phyloP scores from a whole-genome alignment of 2,329 filamentous ascomycete species.

The Talaromyces sp. region DNA sequence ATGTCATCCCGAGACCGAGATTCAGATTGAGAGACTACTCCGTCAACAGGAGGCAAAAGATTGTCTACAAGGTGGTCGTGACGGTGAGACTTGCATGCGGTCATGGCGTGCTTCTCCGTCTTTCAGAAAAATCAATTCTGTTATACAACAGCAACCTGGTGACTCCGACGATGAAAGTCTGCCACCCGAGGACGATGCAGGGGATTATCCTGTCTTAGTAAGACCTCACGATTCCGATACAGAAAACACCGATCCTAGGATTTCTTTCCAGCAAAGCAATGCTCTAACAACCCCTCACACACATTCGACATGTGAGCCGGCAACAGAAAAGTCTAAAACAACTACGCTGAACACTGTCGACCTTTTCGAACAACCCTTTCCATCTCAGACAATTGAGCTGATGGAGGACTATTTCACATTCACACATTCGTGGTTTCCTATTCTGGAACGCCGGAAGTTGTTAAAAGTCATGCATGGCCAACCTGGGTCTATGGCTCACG shows the following conservation, averaged over 20 bases:
- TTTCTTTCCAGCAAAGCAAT: background rate
- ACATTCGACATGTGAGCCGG: background rate
- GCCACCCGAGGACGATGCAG: background rate
- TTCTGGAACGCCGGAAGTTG: slow-evolving; percentile 61
- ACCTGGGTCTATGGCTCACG: slow-evolving; percentile 24
- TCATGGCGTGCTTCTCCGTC: background rate
- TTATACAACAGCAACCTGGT: background rate
- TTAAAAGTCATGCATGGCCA: slow-evolving; percentile 46
- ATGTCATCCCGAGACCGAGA: background rate
- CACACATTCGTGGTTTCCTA: slow-evolving; percentile 68
- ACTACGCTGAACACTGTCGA: background rate
- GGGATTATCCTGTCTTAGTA: background rate
- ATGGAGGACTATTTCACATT: slow-evolving; percentile 68
- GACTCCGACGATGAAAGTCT: background rate
- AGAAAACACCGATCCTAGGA: background rate
- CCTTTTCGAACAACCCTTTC: slow-evolving; percentile 14
- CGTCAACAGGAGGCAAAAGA: slow-evolving; percentile 1
- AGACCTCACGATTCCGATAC: background rate
- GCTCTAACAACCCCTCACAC: background rate
- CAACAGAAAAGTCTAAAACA: background rate
- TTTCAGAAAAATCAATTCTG: background rate
- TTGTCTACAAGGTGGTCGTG: background rate
- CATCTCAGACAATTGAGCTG: slow-evolving; percentile 38
- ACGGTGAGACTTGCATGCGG: background rate
- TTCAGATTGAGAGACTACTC: background rate